Conservation (phyloP, 2,329 filamentous ascomycete species). For the Blastomyces percursus region DNA sequence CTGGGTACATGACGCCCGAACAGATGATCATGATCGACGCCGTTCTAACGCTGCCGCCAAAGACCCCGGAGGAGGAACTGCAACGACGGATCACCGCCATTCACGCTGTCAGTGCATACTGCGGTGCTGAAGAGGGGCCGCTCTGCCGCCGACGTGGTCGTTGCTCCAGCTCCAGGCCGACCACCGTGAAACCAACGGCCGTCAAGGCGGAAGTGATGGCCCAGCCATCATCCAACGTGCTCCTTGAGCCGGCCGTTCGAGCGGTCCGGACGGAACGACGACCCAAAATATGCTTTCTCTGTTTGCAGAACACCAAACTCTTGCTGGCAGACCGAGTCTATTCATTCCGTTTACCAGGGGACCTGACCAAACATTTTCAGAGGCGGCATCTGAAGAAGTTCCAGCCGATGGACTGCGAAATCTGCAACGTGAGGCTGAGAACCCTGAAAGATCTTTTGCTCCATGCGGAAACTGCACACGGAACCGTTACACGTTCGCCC, state of each 20-base stretch:
- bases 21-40: no score
- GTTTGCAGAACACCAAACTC: neutral
- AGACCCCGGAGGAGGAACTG: no score
- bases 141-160: neutral
- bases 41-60: no score
- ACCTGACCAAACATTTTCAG: constrained; percentile 1
- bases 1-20: no score
- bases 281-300: constrained; percentile 1
- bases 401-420: neutral
- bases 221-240: neutral
- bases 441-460: neutral
- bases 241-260: neutral
- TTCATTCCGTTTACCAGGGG: no score
- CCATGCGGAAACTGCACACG: neutral
- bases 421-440: neutral
- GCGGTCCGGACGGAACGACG: neutral
- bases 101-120: no score
- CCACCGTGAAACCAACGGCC: neutral
- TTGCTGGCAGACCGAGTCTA: no score
- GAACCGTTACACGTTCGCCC: neutral
- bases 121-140: neutral
- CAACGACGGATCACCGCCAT: no score
- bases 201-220: neutral
- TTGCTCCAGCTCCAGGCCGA: neutral
- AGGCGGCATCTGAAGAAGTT: neutral